Base-by-base conservation (phyloP, 1,139 yeast species). In the Debaryomycetaceae sp. region DNA sequence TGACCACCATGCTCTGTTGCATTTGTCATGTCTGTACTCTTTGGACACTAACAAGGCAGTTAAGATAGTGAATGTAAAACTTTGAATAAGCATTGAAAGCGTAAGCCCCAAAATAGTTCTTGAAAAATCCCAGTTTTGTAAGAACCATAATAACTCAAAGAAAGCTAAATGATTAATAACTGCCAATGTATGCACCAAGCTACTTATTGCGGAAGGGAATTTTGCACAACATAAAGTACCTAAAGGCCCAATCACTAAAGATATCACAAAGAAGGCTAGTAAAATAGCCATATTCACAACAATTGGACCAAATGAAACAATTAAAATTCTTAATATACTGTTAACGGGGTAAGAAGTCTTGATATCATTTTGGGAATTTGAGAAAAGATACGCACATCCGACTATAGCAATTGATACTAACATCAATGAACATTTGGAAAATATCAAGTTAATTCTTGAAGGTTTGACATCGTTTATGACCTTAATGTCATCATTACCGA, bases 1-100 rank as follows among this genome's bases (percentile, higher is more conserved):
- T 3, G 83, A 76, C 87, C 87, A 81, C 86, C 85, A 81, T 0
- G 83, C 79, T 35, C 63, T 61, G 45, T 78, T 80, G 0, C 77
- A 56, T 40, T 67, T 63, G 42, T 75, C 81, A 41, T 74, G 75
- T 37, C 67, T 65, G 40, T 71, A 67, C 48, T 80, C 87, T 36
- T 76, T 67, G 2, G 78, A 69, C 32, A 79, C 56, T 9, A 78
- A 58, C 1, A 66, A 34, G 0, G 69, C 60, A 1, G 65, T 70
- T 1, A 72, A 41, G 2, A 67, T 37, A 41, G 68, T 70, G 48
- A 78, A 67, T 5, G 77, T 33, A 52, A 75, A 59, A 24, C 66
- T 59, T 46, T 80, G 84, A 2, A 78, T 50, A 40, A 67, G 50
- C 1, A 63, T 47, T 6, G 73, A 56, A 8, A 70, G 56, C 13